phyloP scores from a whole-genome alignment of 1,284 basidiomycete genomes.

The Boletus semigastroideus region DNA sequence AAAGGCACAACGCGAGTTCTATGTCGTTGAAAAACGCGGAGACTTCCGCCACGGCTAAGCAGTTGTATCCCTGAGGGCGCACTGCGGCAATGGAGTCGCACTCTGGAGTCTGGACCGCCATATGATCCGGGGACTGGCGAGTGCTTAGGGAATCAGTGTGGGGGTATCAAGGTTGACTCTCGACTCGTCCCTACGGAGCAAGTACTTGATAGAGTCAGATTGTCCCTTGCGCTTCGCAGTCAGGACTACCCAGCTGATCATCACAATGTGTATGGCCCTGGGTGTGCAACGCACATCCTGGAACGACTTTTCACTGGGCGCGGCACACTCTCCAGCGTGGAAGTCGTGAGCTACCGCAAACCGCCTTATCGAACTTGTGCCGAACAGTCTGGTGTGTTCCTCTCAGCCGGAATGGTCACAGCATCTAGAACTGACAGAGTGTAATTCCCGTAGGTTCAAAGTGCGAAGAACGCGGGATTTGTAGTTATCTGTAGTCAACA shows the following conservation, averaged over 20 bases:
- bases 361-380: constrained; percentile 2
- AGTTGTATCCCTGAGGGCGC: too few species aligned
- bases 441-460: constrained; percentile 24
- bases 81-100: too few species aligned
- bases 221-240: background rate
- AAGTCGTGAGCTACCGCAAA: constrained; percentile 1
- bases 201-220: too few species aligned
- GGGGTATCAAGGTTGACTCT: constrained; percentile 10
- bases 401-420: constrained; percentile 11
- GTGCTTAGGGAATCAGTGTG: constrained; percentile 5
- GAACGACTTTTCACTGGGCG: background rate
- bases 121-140: constrained; percentile 19
- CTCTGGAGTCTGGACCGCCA: too few species aligned
- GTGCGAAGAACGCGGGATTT: background rate
- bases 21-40: background rate
- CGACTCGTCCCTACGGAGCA: too few species aligned
- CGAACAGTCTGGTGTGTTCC: constrained; percentile 1
- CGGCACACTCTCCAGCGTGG: constrained; percentile 7
- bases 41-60: constrained; percentile 16
- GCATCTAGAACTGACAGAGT: constrained; percentile 12
- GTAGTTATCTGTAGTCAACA: background rate
- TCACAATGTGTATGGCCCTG: too few species aligned
- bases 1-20: background rate
- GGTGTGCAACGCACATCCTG: background rate
- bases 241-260: background rate